Conservation (phyloP, 2,329 filamentous ascomycete genomes). For the Bipolaris bicolor region DNA sequence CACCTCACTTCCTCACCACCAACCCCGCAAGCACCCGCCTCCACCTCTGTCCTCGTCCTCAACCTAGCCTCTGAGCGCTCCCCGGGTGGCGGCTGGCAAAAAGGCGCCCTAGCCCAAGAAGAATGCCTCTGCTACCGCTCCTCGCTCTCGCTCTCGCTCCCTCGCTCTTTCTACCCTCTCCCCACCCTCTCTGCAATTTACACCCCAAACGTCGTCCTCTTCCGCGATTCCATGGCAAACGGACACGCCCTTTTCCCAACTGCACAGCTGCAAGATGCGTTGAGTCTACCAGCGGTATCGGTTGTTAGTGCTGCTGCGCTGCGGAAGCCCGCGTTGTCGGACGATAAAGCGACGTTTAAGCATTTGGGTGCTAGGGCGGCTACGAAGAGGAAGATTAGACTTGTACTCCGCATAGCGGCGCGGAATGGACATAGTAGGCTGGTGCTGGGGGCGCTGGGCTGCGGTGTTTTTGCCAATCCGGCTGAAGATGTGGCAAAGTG, state of each 20-base stretch:
- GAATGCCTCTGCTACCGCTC: constrained; percentile 71
- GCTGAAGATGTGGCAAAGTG: constrained; percentile 65
- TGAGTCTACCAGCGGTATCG: constrained; percentile 59
- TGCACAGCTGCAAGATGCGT: constrained; percentile 22
- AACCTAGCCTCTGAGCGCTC: constrained; percentile 67
- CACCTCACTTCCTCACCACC: constrained; percentile 8
- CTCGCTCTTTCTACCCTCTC: constrained; percentile 61
- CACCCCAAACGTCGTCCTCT: constrained; percentile 64
- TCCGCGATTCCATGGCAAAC: constrained; percentile 58
- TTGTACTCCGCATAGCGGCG: constrained; percentile 66
- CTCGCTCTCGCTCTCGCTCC: constrained; percentile 58
- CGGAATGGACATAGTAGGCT: constrained; percentile 62
- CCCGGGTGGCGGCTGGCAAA: constrained; percentile 69
- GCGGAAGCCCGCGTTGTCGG: constrained; percentile 47
- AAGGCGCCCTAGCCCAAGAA: constrained; percentile 69
- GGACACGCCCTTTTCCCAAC: constrained; percentile 57
- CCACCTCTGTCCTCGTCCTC: constrained; percentile 61
- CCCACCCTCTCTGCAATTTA: constrained; percentile 61
- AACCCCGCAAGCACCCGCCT: too few relatives aligned
- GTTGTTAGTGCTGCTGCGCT: constrained; percentile 67
- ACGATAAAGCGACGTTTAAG: constrained; percentile 23
- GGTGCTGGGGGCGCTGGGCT: constrained; percentile 72
- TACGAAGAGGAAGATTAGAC: constrained; percentile 68
- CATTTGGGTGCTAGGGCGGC: constrained; percentile 54
- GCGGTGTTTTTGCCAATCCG: constrained; percentile 70